Evolutionary conservation across 2,329 filamentous ascomycete genomes (phyloP).

Genomic region (Nigrograna mackinnonii): DNA sequence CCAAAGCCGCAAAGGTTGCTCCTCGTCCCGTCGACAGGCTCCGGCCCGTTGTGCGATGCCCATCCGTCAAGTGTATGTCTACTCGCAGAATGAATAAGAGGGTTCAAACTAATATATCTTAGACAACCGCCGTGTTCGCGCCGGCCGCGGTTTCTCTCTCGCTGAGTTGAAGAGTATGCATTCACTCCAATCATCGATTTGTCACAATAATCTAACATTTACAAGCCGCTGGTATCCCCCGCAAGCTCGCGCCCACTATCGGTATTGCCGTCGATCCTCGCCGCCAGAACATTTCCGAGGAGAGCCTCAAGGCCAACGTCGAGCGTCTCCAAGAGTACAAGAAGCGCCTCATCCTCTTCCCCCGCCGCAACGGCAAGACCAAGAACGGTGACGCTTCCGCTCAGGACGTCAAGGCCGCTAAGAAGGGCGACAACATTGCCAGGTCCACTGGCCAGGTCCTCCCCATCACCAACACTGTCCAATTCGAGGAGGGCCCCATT

Average conservation of each 20-base stretch:
- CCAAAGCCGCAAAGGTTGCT: constrained; percentile 93
- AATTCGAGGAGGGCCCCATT: constrained; percentile 82
- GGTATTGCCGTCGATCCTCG: constrained; percentile 95
- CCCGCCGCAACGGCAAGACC: constrained; percentile 86
- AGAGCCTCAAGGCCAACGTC: constrained; percentile 93
- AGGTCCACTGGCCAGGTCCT: constrained; percentile 62
- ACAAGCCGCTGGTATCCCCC: constrained; percentile 92
- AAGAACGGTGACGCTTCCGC: constrained; percentile 90
- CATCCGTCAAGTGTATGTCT: constrained; percentile 77
- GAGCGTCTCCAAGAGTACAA: constrained; percentile 98
- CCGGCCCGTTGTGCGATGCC: constrained; percentile 95
- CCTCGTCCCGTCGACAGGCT: constrained; percentile 97
- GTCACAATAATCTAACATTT: not conserved
- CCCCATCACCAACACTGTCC: constrained; percentile 71
- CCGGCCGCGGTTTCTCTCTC: constrained; percentile 96
- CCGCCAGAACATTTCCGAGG: constrained; percentile 96
- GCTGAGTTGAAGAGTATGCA: constrained; percentile 91
- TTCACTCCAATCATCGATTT: not conserved
- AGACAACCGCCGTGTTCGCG: constrained; percentile 94
- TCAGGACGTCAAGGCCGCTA: constrained; percentile 76
- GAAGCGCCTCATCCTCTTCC: constrained; percentile 95
- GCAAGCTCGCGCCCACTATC: constrained; percentile 92
- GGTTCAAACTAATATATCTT: constrained; percentile 16
- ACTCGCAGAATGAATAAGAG: not conserved
- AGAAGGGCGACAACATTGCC: constrained; percentile 56